phyloP scores from a whole-genome alignment of 2,329 filamentous ascomycete genomes.

The Aspergillus floridensis region DNA sequence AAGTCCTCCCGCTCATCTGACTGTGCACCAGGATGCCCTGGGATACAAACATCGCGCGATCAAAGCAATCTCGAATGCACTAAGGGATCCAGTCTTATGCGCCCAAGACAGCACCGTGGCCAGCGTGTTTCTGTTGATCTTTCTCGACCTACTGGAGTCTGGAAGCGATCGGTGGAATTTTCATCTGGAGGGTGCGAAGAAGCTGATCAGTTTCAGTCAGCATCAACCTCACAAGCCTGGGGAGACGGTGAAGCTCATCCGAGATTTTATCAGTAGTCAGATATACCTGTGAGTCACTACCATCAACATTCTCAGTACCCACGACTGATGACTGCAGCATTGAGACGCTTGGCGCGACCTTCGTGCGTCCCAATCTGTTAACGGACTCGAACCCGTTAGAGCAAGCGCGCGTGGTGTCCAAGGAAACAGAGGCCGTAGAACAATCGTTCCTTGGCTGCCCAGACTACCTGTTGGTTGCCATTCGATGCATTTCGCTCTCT shows the following conservation, averaged over 20 bases:
- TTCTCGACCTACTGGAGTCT: conserved; percentile 33
- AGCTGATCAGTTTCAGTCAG: conserved; percentile 22
- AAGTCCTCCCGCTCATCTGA: background rate
- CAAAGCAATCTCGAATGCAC: conserved; percentile 25
- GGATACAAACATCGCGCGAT: conserved; percentile 36
- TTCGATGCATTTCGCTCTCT: conserved; percentile 28
- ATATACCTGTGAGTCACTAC: conserved; percentile 28
- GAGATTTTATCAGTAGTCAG: conserved; percentile 31
- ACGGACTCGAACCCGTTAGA: conserved; percentile 21
- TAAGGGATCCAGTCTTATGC: conserved; percentile 14
- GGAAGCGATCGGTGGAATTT: conserved; percentile 35
- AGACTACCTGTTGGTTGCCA: conserved; percentile 30
- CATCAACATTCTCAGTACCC: background rate
- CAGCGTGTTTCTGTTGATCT: conserved; percentile 35
- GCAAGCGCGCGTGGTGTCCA: conserved; percentile 12
- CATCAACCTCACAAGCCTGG: conserved; percentile 17
- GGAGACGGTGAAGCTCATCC: conserved; percentile 27
- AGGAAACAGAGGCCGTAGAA: conserved; percentile 26
- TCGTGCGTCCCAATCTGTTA: conserved; percentile 32
- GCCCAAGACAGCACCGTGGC: conserved; percentile 32
- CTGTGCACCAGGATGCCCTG: conserved; percentile 30
- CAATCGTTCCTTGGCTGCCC: conserved; percentile 39
- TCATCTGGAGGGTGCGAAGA: conserved; percentile 33
- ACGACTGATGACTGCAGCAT: conserved; percentile 23
- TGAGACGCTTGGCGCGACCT: conserved; percentile 33